Evolutionary conservation across 78 protist genomes (phyloP), one percentile per base, ranked within the genome.

Genomic region (Dictyostelium brefeldianum): DNA sequence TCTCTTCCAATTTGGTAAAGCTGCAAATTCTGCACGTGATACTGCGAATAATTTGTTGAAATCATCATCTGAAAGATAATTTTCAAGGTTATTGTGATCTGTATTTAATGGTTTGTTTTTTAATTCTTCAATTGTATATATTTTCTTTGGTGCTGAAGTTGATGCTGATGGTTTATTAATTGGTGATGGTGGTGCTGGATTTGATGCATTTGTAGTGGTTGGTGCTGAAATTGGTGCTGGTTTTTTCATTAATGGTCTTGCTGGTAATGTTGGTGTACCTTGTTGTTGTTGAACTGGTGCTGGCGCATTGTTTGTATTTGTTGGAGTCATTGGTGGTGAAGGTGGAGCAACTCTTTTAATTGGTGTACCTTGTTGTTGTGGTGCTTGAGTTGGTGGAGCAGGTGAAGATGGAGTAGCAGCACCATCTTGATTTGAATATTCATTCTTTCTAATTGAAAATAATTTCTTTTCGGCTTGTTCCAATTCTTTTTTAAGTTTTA

Each of bases 381-480:
- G 75, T 67, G 75, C 15, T 14, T 36, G 20, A n/a, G 80, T 20
- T 84, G 80, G 64, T 41, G 79, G 46, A n/a, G 29, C 5, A 5
- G 62, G 47, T 36, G 25, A 22, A 6, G 91, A n/a, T 56, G 91
- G 91, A 15, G 70, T 15, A 11, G 65, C 70, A 78, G 12, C 22
- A 9, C 78, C 83, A 46, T 73, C 46, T 56, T 85, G 81, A 12
- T 81, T 85, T 20, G 48, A n/a, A 71, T 94, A 94, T 18, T 81
- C 91, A 18, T 73, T 64, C 93, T 94, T 94, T 43, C 93, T 29
- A 48, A 94, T 94, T 8, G 80, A 54, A 56, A 81, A 80, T 8
- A 94, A 22, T 77, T 87, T 77, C 82, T 81, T 81, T 69, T 94
- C 89, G 7, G 90, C 96, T 50, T 78, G 77, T 43, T 79, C 96